A percentile compares a stretch with the other conserved stretches of the same genome.
Conservation (phyloP, 2,329 filamentous ascomycete genomes). For the Colletotrichum plurivorum region DNA sequence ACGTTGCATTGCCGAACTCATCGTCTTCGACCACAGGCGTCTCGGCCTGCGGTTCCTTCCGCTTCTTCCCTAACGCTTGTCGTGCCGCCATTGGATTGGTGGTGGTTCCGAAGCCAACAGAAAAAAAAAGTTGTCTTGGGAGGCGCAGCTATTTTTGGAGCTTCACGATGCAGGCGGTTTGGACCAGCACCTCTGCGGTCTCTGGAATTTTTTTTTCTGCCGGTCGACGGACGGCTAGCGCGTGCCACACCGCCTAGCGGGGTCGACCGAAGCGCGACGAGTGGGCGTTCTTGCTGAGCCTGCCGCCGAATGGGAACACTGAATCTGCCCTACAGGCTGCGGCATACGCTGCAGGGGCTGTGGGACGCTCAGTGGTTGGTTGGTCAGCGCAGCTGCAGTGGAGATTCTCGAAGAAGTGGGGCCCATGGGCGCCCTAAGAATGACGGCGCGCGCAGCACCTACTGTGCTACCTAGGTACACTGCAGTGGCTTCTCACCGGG, state of each 20-base stretch:
- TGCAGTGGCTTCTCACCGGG: no score
- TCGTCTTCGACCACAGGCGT: slow-evolving; percentile 68
- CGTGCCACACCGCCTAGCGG: slow-evolving; percentile 37
- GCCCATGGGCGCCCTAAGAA: not conserved
- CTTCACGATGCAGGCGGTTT: slow-evolving; percentile 38
- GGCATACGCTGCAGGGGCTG: no score
- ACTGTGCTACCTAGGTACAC: no score
- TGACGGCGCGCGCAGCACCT: not conserved
- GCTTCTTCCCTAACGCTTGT: slow-evolving; percentile 73
- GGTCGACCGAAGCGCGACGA: slow-evolving; percentile 27
- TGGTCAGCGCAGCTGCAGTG: not conserved
- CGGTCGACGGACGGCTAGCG: slow-evolving; percentile 27
- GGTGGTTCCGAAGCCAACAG: not conserved
- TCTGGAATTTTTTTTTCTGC: slow-evolving; percentile 42
- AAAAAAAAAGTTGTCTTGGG: slow-evolving; percentile 27
- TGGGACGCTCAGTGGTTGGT: no score
- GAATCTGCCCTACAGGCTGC: slow-evolving; percentile 12
- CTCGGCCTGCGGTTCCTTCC: slow-evolving; percentile 73
- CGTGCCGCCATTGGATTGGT: slow-evolving; percentile 55
- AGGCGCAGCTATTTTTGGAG: slow-evolving; percentile 40
- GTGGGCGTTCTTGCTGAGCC: slow-evolving; percentile 7
- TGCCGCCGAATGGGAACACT: not conserved
- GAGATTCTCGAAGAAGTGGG: slow-evolving; percentile 21
- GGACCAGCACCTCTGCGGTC: slow-evolving; percentile 12
- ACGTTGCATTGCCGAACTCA: slow-evolving; percentile 68